Percentiles rank a stretch among this genome's conserved stretches.
These are phyloP conservation scores for Psilocybe cubensis DNA, from an alignment of 768 basidiomycete genomes.

Conservation along the genomic window DNA sequence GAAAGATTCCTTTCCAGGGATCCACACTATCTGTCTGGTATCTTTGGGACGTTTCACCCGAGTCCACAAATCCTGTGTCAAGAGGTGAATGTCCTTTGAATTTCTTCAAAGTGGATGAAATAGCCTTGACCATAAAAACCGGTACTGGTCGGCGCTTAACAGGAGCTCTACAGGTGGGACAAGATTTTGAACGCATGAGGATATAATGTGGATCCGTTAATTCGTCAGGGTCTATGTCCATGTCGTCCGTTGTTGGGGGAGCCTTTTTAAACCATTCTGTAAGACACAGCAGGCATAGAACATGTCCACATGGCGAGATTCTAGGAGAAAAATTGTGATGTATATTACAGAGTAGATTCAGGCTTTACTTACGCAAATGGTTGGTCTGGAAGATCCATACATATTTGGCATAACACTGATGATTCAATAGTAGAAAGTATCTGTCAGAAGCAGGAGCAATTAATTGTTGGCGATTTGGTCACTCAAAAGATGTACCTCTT, in stretches of 20 bases:
- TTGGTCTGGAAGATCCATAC: conserved; percentile 67
- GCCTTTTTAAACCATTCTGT: conserved; percentile 81
- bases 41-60: conserved; percentile 23
- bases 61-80: too few species aligned
- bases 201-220: conserved; percentile 46
- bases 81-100: conserved; percentile 30
- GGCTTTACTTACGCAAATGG: conserved; percentile 63
- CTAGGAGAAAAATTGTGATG: conserved; percentile 33
- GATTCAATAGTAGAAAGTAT: conserved; percentile 58
- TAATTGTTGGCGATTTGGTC: neutral
- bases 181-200: conserved; percentile 65
- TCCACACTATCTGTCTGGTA: conserved; percentile 45
- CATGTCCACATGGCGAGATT: conserved; percentile 76
- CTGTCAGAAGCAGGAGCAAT: conserved; percentile 32
- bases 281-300: conserved; percentile 73
- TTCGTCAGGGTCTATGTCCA: conserved; percentile 40
- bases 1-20: conserved; percentile 77
- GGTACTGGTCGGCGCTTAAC: conserved; percentile 66
- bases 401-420: conserved; percentile 75
- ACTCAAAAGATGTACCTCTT: conserved; percentile 48
- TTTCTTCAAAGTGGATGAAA: conserved; percentile 52
- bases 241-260: conserved; percentile 50
- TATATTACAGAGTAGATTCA: neutral
- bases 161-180: conserved; percentile 69
- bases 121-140: conserved; percentile 67